Conservation (phyloP, 345 rosid genomes). For the Psidium friedrichsthalianum region DNA sequence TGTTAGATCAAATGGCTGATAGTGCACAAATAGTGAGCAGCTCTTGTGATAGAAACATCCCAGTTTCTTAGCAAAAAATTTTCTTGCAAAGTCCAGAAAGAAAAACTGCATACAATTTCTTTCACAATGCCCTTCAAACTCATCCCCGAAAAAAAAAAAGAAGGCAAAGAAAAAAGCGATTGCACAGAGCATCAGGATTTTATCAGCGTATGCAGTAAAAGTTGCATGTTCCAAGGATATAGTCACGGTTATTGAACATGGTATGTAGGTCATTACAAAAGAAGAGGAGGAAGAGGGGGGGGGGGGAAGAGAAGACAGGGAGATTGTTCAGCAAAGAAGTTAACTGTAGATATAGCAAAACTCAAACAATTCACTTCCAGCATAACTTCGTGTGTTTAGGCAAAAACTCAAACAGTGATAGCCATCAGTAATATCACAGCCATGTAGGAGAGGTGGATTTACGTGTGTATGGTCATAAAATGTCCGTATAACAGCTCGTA, state of each 20-base stretch:
- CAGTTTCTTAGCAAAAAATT: neutral
- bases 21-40: neutral
- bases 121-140: neutral
- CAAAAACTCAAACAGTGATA: neutral
- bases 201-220: neutral
- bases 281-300: too few species aligned
- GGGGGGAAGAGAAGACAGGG: neutral
- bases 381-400: neutral
- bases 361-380: neutral
- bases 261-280: neutral
- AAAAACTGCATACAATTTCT: neutral
- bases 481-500: conserved; percentile 64
- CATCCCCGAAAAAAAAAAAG: neutral
- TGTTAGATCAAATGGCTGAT: neutral
- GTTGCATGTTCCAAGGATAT: neutral
- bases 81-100: neutral
- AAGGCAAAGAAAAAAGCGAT: too few species aligned
- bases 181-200: neutral
- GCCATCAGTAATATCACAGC: neutral
- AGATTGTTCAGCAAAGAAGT: neutral
- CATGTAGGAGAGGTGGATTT: neutral
- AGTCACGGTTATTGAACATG: neutral
- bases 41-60: neutral
- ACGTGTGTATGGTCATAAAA: conserved; percentile 82
- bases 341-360: neutral